Conservation (phyloP, 2,329 filamentous ascomycete genomes). For the Neopestalotiopsis clavispora region DNA sequence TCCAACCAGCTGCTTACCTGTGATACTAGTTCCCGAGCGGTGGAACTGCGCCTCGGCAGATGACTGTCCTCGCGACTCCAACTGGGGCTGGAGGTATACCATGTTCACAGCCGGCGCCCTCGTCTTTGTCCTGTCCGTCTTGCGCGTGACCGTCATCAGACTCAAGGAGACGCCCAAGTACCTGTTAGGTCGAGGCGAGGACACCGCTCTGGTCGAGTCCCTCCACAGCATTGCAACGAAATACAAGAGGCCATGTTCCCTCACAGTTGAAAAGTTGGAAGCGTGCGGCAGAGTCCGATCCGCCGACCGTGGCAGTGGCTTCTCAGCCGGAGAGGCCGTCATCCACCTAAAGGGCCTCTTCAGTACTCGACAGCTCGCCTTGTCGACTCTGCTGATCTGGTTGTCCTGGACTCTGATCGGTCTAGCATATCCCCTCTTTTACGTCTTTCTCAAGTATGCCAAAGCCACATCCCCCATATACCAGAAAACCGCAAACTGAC, state of each 20-base stretch:
- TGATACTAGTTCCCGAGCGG: constrained; percentile 36
- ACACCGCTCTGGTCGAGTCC: constrained; percentile 53
- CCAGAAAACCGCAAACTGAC: not conserved
- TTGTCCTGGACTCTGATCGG: constrained; percentile 73
- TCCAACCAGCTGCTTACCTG: not conserved
- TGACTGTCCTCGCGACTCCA: constrained; percentile 46
- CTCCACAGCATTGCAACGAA: constrained; percentile 43
- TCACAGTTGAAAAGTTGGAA: constrained; percentile 51
- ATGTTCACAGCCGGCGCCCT: constrained; percentile 52
- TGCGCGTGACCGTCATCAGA: constrained; percentile 57
- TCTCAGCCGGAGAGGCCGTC: constrained; percentile 38
- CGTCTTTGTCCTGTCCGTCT: constrained; percentile 54
- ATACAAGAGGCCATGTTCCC: constrained; percentile 44
- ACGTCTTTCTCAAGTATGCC: constrained; percentile 69
- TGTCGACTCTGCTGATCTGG: constrained; percentile 70
- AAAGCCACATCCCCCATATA: not conserved
- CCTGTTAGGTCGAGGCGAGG: constrained; percentile 55
- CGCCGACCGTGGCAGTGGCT: constrained; percentile 39
- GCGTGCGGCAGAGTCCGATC: constrained; percentile 48
- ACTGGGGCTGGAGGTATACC: constrained; percentile 57
- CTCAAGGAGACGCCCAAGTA: constrained; percentile 67
- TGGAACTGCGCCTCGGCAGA: constrained; percentile 48
- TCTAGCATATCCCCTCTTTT: constrained; percentile 76
- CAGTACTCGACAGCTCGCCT: constrained; percentile 59
- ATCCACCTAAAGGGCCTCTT: constrained; percentile 71